phyloP scores from a whole-genome alignment of 441 rosid genomes.

The Croton laevigatus region DNA sequence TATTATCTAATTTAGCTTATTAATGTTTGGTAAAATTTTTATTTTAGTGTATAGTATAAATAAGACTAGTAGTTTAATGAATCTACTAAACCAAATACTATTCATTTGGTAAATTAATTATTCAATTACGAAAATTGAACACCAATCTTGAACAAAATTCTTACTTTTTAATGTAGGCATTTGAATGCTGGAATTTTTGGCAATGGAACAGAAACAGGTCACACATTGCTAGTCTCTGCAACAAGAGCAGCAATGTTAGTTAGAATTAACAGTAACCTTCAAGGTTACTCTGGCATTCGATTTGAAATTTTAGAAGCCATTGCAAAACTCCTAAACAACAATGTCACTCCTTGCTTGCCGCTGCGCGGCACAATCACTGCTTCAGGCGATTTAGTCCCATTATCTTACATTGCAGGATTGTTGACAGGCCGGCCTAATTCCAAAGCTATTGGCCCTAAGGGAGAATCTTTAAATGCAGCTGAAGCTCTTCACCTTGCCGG shows the following conservation, averaged over 20 bases:
- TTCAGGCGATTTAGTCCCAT: constrained; percentile 61
- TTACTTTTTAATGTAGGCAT: background rate
- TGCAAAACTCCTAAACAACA: constrained; percentile 49
- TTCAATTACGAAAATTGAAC: too few species aligned
- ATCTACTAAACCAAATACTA: too few species aligned
- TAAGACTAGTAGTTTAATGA: too few species aligned
- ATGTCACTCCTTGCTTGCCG: constrained; percentile 60
- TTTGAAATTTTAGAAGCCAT: constrained; percentile 67
- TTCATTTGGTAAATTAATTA: too few species aligned
- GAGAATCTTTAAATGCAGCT: constrained; percentile 34
- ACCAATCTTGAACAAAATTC: too few species aligned
- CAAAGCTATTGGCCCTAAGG: constrained; percentile 50
- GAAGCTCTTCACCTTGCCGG: constrained; percentile 43
- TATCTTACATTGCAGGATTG: constrained; percentile 60
- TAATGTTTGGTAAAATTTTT: too few species aligned
- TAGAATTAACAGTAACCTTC: constrained; percentile 61
- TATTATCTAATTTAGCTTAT: too few species aligned
- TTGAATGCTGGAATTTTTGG: constrained; percentile 71
- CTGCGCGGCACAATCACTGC: constrained; percentile 65
- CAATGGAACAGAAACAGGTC: constrained; percentile 46
- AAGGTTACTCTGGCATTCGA: constrained; percentile 64
- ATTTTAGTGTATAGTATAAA: too few species aligned
- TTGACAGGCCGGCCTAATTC: constrained; percentile 57
- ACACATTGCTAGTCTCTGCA: constrained; percentile 53
- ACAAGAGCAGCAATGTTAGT: constrained; percentile 70